phyloP scores from a whole-genome alignment of 169 alveolate species.

The Hepatocystis sp. region DNA sequence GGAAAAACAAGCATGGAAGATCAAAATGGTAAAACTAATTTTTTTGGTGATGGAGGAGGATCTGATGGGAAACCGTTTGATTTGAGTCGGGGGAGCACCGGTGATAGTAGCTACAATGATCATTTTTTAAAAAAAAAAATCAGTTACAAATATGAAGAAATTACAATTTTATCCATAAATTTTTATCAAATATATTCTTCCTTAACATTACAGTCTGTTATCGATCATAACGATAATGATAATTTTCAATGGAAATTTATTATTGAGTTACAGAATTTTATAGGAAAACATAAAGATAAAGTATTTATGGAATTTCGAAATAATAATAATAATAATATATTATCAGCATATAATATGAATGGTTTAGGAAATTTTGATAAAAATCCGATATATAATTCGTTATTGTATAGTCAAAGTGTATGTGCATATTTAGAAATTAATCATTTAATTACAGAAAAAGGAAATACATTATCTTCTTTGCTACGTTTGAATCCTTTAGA shows the following conservation, averaged over 20 bases:
- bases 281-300: slow-evolving; percentile 73
- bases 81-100: too few species aligned
- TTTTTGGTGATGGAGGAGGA: too few species aligned
- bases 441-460: slow-evolving; percentile 73
- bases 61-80: too few species aligned
- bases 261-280: slow-evolving; percentile 76
- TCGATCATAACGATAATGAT: slow-evolving; percentile 81
- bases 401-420: slow-evolving; percentile 65
- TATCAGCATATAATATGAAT: slow-evolving; percentile 19
- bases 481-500: slow-evolving; percentile 60
- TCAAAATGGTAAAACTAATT: too few species aligned
- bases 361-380: slow-evolving; percentile 21
- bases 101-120: not conserved
- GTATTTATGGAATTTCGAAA: slow-evolving; percentile 75
- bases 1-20: not conserved
- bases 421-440: slow-evolving; percentile 75
- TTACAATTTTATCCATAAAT: slow-evolving; percentile 77
- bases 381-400: slow-evolving; percentile 57
- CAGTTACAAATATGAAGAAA: slow-evolving; percentile 23
- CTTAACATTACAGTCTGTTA: slow-evolving; percentile 75
- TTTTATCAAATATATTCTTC: slow-evolving; percentile 79
- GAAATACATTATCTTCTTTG: slow-evolving; percentile 59
- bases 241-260: slow-evolving; percentile 81
- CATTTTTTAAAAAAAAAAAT: slow-evolving; percentile 3
- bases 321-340: slow-evolving; percentile 29